These are phyloP conservation scores for Tricladium varicosporioides DNA, from an alignment of 2,329 filamentous ascomycete genomes.

Conservation along the genomic window DNA sequence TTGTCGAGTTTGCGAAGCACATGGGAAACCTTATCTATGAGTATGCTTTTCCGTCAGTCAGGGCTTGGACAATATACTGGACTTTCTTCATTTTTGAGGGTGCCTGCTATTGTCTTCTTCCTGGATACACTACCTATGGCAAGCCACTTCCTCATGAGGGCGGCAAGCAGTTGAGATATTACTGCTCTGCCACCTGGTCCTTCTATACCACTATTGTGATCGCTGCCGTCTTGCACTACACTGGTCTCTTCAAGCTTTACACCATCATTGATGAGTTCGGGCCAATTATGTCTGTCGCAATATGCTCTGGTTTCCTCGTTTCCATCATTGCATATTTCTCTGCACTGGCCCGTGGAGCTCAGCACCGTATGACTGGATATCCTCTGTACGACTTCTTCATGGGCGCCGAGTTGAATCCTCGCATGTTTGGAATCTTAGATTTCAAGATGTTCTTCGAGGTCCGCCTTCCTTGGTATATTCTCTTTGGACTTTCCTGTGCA, in stretches of 20 bases:
- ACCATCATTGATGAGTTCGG: slow-evolving; percentile 95
- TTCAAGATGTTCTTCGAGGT: slow-evolving; percentile 98
- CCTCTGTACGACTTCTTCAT: slow-evolving; percentile 88
- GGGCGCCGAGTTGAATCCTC: slow-evolving; percentile 82
- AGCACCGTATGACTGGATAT: slow-evolving; percentile 89
- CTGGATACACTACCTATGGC: slow-evolving; percentile 83
- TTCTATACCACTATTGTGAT: slow-evolving; percentile 83
- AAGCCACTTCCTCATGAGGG: slow-evolving; percentile 81
- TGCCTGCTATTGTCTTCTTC: slow-evolving; percentile 78
- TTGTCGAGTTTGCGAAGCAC: slow-evolving; percentile 68
- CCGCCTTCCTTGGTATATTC: slow-evolving; percentile 86
- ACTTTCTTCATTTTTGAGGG: slow-evolving; percentile 83
- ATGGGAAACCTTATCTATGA: slow-evolving; percentile 73
- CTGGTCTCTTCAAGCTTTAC: slow-evolving; percentile 83
- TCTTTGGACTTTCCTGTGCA: slow-evolving; percentile 74
- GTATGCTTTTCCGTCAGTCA: slow-evolving; percentile 76
- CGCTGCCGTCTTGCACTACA: slow-evolving; percentile 72
- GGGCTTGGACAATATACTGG: slow-evolving; percentile 95
- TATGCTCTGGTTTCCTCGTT: slow-evolving; percentile 83
- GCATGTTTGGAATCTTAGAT: slow-evolving; percentile 80
- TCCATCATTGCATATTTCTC: slow-evolving; percentile 84
- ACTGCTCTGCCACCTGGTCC: slow-evolving; percentile 85
- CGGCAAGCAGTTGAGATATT: slow-evolving; percentile 87
- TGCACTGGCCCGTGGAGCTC: slow-evolving; percentile 72
- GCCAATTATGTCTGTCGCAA: slow-evolving; percentile 87